These are phyloP conservation scores for Taphrina betulina DNA, from an alignment of 1,139 yeast genomes.

Conservation along the genomic window DNA sequence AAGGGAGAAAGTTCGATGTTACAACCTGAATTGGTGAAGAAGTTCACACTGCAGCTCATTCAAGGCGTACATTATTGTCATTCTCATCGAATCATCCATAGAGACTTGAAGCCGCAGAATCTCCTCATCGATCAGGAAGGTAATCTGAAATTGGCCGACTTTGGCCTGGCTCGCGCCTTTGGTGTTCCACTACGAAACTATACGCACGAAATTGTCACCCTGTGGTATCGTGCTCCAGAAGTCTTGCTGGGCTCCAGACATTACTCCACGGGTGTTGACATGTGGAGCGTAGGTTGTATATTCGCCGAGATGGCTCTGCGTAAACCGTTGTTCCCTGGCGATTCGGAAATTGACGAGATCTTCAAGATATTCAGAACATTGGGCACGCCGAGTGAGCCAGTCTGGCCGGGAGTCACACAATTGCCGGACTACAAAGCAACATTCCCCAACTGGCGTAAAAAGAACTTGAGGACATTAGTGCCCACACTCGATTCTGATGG, in stretches of 20 bases:
- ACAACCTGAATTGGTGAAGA: constrained; percentile 69
- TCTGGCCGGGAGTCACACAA: constrained; percentile 95
- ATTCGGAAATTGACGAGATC: constrained; percentile 95
- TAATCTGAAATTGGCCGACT: constrained; percentile 90
- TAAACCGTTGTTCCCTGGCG: constrained; percentile 95
- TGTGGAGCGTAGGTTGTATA: constrained; percentile 98
- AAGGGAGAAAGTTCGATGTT: constrained; percentile 71
- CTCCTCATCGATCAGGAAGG: constrained; percentile 93
- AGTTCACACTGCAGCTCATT: constrained; percentile 88
- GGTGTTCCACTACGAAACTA: constrained; percentile 98
- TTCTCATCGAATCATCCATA: constrained; percentile 88
- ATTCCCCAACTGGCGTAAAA: constrained; percentile 84
- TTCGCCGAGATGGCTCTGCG: constrained; percentile 98
- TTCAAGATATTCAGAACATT: constrained; percentile 87
- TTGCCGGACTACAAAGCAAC: constrained; percentile 94
- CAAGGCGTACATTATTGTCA: constrained; percentile 95
- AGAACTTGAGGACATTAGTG: constrained; percentile 72
- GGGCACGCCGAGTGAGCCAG: constrained; percentile 92
- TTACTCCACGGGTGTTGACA: constrained; percentile 96
- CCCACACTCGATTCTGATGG: constrained; percentile 79
- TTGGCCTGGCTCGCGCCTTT: constrained; percentile 90
- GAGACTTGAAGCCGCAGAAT: constrained; percentile 96
- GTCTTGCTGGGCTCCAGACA: constrained; percentile 93
- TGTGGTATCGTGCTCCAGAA: constrained; percentile 98
- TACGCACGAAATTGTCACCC: constrained; percentile 85